Evolutionary conservation across 495 filamentous ascomycete genomes (phyloP), one percentile per base, ranked within the genome.

Genomic region (Xylaria flabelliformis): DNA sequence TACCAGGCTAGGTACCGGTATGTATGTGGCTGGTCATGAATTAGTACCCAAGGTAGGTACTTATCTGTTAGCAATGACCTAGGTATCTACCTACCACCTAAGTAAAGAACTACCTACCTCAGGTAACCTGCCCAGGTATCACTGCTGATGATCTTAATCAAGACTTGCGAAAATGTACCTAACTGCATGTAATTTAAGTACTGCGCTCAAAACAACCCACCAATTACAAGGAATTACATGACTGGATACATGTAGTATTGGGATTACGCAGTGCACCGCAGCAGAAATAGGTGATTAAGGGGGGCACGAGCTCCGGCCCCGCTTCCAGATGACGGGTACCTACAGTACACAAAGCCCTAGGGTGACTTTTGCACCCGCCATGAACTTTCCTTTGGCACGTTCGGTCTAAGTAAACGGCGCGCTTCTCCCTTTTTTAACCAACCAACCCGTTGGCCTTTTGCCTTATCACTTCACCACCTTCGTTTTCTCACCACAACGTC

Each of bases 401-500:
- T 13, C 3, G 36, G 34, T 36, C 34, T 7, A 36, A 36, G 34
- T 36, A 7, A 39, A 39, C 36, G 36, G 36, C 36, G 36, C 36
- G 36, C 36, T 8, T 39, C 36, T 63, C 59, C 13, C 56, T 64
- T 69, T 29, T 67, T 39, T 42, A 58, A 50, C 62, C 66, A 61
- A 24, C 63, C 36, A 39, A 26, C 39, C 63, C 39, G 50, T n/a
- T 34, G 46, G 65, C 46, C 29, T 62, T 24, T 61, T 61, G 2
- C 58, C 29, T 36, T 61, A 61, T 71, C 69, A 34, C 69, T 51
- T 51, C n/a, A 59, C 51, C 36, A 39, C 36, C 36, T 39, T 58
- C 69, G 61, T 58, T 66, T 71, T 72, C 48, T 39, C 42, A 53
- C 36, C 36, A 39, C 36, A 8, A 39, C 62, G 39, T 71, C 41